These are phyloP conservation scores for Vitis rupestris DNA, from an alignment of 164 flowering plant genomes.

Conservation along the genomic window DNA sequence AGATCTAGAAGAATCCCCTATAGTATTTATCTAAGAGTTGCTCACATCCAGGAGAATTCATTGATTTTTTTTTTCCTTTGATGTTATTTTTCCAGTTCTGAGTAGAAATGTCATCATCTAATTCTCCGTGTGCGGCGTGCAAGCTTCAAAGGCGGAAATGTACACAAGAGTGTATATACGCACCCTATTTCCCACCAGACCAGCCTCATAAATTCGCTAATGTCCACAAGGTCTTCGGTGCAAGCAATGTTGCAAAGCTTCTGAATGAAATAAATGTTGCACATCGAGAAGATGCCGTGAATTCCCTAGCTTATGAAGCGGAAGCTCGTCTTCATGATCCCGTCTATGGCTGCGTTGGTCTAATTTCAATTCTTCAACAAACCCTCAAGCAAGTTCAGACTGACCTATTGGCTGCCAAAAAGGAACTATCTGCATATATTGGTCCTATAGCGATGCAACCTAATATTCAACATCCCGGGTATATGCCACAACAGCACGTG, in stretches of 20 bases:
- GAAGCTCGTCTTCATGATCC: conserved; percentile 40
- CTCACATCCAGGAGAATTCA: too few relatives aligned
- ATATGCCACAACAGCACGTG: conserved; percentile 13
- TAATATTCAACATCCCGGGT: conserved; percentile 10
- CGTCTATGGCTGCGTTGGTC: conserved; percentile 50
- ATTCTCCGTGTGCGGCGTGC: conserved; percentile 58
- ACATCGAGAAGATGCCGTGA: conserved; percentile 39
- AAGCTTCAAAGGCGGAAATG: conserved; percentile 43
- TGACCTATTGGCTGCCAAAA: conserved; percentile 37
- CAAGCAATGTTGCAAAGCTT: conserved; percentile 45
- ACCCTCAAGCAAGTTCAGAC: conserved; percentile 28
- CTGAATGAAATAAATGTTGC: conserved; percentile 33
- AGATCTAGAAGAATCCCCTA: too few relatives aligned
- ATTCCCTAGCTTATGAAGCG: conserved; percentile 43
- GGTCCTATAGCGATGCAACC: conserved; percentile 43
- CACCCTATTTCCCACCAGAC: conserved; percentile 63
- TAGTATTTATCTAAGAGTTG: too few relatives aligned
- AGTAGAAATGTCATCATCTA: conserved; percentile 23
- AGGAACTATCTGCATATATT: conserved; percentile 37
- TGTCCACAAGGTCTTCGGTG: conserved; percentile 42
- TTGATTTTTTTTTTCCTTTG: neutral
- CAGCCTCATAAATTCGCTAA: conserved; percentile 36
- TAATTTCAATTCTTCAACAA: conserved; percentile 47
- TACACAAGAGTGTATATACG: conserved; percentile 59
- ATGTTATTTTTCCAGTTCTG: neutral